Evolutionary conservation across 441 rosid species (phyloP).

Genomic region (Metrosideros polymorpha): DNA sequence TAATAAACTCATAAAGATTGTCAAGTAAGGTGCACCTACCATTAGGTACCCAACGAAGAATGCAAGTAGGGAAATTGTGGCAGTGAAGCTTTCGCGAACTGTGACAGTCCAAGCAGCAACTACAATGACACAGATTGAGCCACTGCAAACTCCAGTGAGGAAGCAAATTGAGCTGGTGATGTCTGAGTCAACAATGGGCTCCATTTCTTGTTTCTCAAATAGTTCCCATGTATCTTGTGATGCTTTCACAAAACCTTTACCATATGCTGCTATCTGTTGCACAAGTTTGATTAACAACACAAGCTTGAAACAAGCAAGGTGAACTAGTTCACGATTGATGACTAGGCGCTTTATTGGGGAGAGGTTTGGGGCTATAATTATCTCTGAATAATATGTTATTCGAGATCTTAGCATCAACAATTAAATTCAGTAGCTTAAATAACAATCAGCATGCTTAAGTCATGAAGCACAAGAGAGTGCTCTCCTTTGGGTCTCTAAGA

Average conservation of each 20-base stretch:
- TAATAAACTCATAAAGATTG: not conserved
- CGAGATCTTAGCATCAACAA: not conserved
- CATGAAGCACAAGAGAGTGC: not conserved
- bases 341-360: not conserved
- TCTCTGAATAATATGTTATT: not conserved
- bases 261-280: constrained; percentile 79
- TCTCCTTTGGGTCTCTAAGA: not conserved
- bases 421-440: not conserved
- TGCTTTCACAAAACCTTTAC: constrained; percentile 86
- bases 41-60: constrained; percentile 84
- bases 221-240: constrained; percentile 89
- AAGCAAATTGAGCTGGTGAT: constrained; percentile 85
- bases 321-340: not conserved
- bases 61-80: constrained; percentile 64
- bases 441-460: not conserved
- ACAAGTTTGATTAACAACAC: not conserved
- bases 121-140: constrained; percentile 70
- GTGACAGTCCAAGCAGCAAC: constrained; percentile 78
- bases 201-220: constrained; percentile 52
- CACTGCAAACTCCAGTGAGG: constrained; percentile 94
- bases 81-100: constrained; percentile 56
- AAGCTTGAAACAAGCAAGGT: not conserved
- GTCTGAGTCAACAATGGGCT: constrained; percentile 62
- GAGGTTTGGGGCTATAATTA: not conserved
- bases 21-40: constrained; percentile 32